Base-by-base conservation (phyloP, 176 grass and related monocot species). In the Ananas comosus region DNA sequence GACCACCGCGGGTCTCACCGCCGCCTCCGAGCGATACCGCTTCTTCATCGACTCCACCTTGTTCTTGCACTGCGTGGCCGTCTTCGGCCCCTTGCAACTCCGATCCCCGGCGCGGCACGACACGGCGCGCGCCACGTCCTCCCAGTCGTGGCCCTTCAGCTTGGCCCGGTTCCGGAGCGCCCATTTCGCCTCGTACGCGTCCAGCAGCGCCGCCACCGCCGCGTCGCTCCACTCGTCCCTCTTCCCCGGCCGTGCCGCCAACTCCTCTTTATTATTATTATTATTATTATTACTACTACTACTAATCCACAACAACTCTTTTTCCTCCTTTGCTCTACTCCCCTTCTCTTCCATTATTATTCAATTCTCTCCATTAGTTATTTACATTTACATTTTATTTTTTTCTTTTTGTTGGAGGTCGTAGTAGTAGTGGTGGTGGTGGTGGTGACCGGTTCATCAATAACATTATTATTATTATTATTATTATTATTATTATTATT, bases 31-130 rank as follows among this genome's bases (percentile, higher is more conserved):
- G 14, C 94, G 75, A 78, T 99, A 99, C 19, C 94, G 70, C 77
- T 99, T 99, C 89, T 99, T 93, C 94, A 93, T 93, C 19, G 94
- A 92, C 81, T 99, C 94, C 54, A 99, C 74, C 86, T 99, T 99
- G 80, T 99, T 99, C 82, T 99, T 99, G 84, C 94, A 99, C 84
- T 93, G 94, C 18, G 81, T 90, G 49, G 94, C 82, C 0, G 94
- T 91, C 82, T 93, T 99, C 68, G 74, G 63, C 51, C 70, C 77
- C 86, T 64, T 83, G 51, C 25, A 27, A 2, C 29, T 73, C 10
- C 22, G 1, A 23, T 48, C 14, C 9, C 54, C 54, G 54, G 54
- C 54, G 1, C n/a, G 54, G 54, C 63, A 68, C 25, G 94, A 90
- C 14, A 99, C 89, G 51, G 79, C 73, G 9, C 16, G 65, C 7